phyloP scores from a whole-genome alignment of 495 filamentous ascomycete species.

The Podospora sp. region DNA sequence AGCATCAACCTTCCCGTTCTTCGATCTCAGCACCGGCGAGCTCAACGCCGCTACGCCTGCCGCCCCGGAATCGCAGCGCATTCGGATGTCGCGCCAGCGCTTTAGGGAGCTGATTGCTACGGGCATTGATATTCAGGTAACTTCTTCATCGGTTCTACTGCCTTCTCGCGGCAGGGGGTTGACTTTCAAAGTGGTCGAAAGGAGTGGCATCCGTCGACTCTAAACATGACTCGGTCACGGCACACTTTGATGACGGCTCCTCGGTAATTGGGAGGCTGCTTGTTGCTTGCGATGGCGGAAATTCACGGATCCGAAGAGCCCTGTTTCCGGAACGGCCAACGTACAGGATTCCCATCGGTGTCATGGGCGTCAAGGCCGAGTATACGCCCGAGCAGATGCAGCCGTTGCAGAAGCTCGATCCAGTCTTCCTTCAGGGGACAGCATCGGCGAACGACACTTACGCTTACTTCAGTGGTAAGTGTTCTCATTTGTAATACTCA shows the following conservation, averaged over 20 bases:
- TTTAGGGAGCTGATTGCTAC: slow-evolving; percentile 52
- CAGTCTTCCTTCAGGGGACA: slow-evolving; percentile 63
- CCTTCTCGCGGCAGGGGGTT: background rate
- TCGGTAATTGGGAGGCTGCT: slow-evolving; percentile 30
- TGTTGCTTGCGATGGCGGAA: slow-evolving; percentile 38
- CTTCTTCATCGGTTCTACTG: slow-evolving; percentile 9
- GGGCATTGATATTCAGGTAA: slow-evolving; percentile 50
- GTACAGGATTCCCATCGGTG: slow-evolving; percentile 32
- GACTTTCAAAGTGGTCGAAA: slow-evolving; percentile 31
- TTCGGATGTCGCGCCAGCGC: slow-evolving; percentile 53
- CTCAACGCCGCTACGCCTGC: slow-evolving; percentile 42
- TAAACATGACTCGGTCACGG: slow-evolving; percentile 26
- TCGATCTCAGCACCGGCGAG: slow-evolving; percentile 55
- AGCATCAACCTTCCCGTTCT: slow-evolving; percentile 51
- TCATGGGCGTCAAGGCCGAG: slow-evolving; percentile 36
- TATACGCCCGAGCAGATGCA: slow-evolving; percentile 36
- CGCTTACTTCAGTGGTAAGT: slow-evolving; percentile 39
- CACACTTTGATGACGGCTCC: slow-evolving; percentile 37
- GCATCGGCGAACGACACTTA: slow-evolving; percentile 59
- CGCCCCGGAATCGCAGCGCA: slow-evolving; percentile 50
- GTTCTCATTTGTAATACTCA: background rate
- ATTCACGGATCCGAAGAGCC: slow-evolving; percentile 29
- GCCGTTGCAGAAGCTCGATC: slow-evolving; percentile 49
- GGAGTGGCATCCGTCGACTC: slow-evolving; percentile 23
- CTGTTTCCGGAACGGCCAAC: slow-evolving; percentile 30